A percentile compares a stretch with the other conserved stretches of the same genome.
These are phyloP conservation scores for Capsicum pubescens DNA, from an alignment of 257 asterid species.

Conservation along the genomic window DNA sequence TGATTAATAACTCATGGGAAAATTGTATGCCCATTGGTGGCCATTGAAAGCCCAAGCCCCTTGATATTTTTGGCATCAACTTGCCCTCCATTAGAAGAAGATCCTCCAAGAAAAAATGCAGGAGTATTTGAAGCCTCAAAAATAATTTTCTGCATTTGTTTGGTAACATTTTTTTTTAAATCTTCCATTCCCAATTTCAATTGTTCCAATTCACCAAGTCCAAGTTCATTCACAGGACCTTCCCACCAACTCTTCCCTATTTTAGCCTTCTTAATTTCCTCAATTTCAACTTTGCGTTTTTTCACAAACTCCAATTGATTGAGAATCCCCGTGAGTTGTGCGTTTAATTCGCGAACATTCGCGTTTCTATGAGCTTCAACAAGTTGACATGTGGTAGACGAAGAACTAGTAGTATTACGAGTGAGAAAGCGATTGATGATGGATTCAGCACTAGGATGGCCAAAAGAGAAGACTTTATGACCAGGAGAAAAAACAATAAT, in stretches of 20 bases:
- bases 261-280: constrained; percentile 38
- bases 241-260: constrained; percentile 52
- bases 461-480: constrained; percentile 49
- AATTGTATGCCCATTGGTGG: constrained; percentile 36
- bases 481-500: constrained; percentile 51
- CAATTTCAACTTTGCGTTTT: constrained; percentile 38
- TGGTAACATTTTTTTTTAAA: constrained; percentile 37
- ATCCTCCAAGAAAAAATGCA: constrained; percentile 28
- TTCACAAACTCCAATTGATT: constrained; percentile 41
- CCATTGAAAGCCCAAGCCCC: constrained; percentile 45
- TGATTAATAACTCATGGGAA: neutral
- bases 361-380: constrained; percentile 55
- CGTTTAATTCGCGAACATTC: constrained; percentile 47
- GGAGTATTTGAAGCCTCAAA: constrained; percentile 30
- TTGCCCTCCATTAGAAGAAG: constrained; percentile 32
- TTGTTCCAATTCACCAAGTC: constrained; percentile 44
- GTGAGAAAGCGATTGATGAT: constrained; percentile 44
- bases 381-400: constrained; percentile 37
- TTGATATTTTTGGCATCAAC: constrained; percentile 27
- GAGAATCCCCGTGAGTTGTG: constrained; percentile 41
- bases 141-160: constrained; percentile 39
- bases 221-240: constrained; percentile 39
- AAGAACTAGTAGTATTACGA: constrained; percentile 19
- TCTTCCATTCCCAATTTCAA: constrained; percentile 53
- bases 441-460: constrained; percentile 49